These are phyloP conservation scores for Rhamnella rubrinervis DNA, from an alignment of 331 rosid species.

Conservation along the genomic window DNA sequence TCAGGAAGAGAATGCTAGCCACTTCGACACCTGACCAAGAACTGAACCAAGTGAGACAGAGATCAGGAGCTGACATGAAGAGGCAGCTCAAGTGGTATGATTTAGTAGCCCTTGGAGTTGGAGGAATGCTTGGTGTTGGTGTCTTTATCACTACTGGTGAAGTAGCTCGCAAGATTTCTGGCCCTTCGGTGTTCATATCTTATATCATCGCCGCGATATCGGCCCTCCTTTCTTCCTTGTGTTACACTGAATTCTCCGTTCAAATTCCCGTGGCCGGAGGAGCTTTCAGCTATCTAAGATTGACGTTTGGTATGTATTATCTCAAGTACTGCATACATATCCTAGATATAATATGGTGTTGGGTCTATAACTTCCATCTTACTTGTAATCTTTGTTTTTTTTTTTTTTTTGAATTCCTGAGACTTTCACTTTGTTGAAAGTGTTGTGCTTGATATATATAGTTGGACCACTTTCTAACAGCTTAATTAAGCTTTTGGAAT, in stretches of 20 bases:
- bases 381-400: no score
- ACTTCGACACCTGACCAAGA: slow-evolving; percentile 94
- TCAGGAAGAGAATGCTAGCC: slow-evolving; percentile 82
- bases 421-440: no score
- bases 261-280: slow-evolving; percentile 96
- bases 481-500: no score
- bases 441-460: no score
- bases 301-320: slow-evolving; percentile 66
- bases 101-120: slow-evolving; percentile 78
- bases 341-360: no score
- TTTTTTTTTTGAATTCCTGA: no score
- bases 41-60: slow-evolving; percentile 78
- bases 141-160: slow-evolving; percentile 86
- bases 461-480: no score
- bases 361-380: no score
- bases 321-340: no score
- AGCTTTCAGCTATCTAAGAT: slow-evolving; percentile 86
- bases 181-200: slow-evolving; percentile 82
- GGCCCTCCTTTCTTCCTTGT: slow-evolving; percentile 88
- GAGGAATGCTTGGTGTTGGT: slow-evolving; percentile 98
- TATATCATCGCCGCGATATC: slow-evolving; percentile 83
- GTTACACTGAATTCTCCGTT: slow-evolving; percentile 91
- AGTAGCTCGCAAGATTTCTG: slow-evolving; percentile 58
- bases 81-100: slow-evolving; percentile 85
- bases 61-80: slow-evolving; percentile 93